Evolutionary conservation across 441 rosid species (phyloP).

Genomic region (Euphorbia schlechtendalii): DNA sequence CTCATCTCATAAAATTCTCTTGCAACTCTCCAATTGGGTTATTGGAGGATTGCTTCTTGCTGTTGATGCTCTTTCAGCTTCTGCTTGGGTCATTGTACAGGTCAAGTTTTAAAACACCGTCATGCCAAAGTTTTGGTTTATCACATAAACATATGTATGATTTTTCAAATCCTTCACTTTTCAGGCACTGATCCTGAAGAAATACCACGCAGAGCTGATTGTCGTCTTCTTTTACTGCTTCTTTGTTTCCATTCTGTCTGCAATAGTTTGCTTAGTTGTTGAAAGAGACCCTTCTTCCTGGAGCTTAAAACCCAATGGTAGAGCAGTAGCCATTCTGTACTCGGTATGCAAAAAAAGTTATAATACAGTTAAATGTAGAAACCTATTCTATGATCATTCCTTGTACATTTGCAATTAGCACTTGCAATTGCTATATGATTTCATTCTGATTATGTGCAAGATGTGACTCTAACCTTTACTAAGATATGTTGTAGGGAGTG

Average conservation of each 20-base stretch:
- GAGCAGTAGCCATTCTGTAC: slow-evolving; percentile 38
- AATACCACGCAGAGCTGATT: slow-evolving; percentile 45
- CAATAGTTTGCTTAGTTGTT: slow-evolving; percentile 31
- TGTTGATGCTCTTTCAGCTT: slow-evolving; percentile 39
- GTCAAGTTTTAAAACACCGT: slow-evolving; percentile 18
- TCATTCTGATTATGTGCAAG: background rate
- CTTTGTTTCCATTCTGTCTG: slow-evolving; percentile 50
- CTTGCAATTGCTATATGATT: background rate
- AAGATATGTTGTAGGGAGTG: slow-evolving; percentile 29
- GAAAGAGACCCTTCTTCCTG: slow-evolving; percentile 42
- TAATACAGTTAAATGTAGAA: background rate
- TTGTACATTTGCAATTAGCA: too few species aligned
- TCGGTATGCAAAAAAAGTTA: slow-evolving; percentile 32
- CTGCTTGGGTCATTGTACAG: slow-evolving; percentile 45
- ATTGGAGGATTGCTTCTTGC: slow-evolving; percentile 49
- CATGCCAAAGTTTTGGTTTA: background rate
- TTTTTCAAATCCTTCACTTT: slow-evolving; percentile 4
- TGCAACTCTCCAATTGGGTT: slow-evolving; percentile 39
- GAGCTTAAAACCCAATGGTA: slow-evolving; percentile 37
- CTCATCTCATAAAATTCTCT: slow-evolving; percentile 22
- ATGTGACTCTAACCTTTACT: background rate
- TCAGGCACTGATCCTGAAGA: slow-evolving; percentile 46
- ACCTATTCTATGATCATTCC: background rate
- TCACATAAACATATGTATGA: background rate
- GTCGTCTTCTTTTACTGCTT: slow-evolving; percentile 47